phyloP scores from a whole-genome alignment of 192 early-diverging fungal species.

The Lunasporangiospora selenospora region DNA sequence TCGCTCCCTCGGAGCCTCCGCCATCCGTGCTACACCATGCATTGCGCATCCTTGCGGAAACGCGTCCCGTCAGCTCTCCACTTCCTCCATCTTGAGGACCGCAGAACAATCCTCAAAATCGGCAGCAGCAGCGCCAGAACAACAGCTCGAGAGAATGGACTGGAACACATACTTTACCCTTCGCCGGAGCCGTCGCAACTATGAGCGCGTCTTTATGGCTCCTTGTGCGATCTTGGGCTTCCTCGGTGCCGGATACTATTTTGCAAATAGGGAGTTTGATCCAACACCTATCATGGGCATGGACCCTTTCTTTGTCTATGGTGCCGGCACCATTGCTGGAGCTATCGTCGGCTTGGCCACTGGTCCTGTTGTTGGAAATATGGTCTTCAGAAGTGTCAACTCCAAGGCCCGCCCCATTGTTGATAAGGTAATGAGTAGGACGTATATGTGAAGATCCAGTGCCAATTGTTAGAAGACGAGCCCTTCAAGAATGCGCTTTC shows the following conservation, averaged over 20 bases:
- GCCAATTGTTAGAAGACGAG: not conserved
- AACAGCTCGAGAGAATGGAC: conserved; percentile 1
- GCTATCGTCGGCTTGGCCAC: conserved; percentile 66
- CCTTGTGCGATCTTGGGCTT: conserved; percentile 54
- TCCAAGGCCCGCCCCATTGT: conserved; percentile 52
- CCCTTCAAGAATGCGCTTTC: not conserved
- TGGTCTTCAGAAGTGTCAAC: conserved; percentile 62
- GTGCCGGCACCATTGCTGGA: conserved; percentile 57
- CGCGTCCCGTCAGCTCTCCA: conserved; percentile 26
- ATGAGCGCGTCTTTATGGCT: conserved; percentile 63
- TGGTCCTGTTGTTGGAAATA: conserved; percentile 70
- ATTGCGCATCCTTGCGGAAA: not conserved
- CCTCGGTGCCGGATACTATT: conserved; percentile 55
- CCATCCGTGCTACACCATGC: conserved; percentile 5
- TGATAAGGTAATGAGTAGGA: conserved; percentile 48
- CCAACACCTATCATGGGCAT: conserved; percentile 72
- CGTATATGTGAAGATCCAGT: not conserved
- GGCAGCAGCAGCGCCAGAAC: not conserved
- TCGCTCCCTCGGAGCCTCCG: conserved; percentile 10
- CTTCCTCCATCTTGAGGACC: conserved; percentile 14
- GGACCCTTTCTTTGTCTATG: conserved; percentile 68
- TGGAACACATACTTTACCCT: conserved; percentile 74
- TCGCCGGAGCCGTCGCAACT: conserved; percentile 66
- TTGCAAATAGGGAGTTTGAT: conserved; percentile 65
- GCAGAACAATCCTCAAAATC: not conserved